Evolutionary conservation across 345 rosid species (phyloP).

Genomic region (Reutealis trisperma): DNA sequence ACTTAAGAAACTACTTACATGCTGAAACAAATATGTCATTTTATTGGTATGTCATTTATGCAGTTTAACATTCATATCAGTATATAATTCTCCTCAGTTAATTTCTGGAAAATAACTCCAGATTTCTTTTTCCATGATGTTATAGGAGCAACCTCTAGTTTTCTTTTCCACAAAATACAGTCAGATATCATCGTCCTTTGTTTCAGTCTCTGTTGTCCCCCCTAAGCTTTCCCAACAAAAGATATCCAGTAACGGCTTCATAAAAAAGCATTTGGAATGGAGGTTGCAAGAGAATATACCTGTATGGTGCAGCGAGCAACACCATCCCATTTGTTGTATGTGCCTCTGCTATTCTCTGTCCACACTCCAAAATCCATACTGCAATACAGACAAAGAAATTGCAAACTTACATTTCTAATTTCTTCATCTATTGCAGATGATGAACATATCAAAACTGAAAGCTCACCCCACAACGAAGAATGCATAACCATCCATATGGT

Average conservation of each 20-base stretch:
- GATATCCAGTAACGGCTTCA: neutral
- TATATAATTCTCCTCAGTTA: neutral
- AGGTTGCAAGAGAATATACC: constrained; percentile 41
- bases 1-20: neutral
- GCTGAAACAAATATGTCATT: neutral
- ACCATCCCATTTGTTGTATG: constrained; percentile 92
- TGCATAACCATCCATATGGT: constrained; percentile 93
- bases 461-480: constrained; percentile 92
- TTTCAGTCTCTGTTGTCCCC: neutral
- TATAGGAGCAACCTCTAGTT: neutral
- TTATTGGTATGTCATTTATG: neutral
- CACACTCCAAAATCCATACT: constrained; percentile 95
- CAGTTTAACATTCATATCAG: neutral
- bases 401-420: constrained; percentile 5
- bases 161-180: neutral
- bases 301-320: constrained; percentile 83
- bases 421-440: constrained; percentile 7
- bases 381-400: constrained; percentile 22
- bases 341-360: constrained; percentile 86
- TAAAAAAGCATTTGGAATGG: constrained; percentile 3
- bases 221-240: neutral
- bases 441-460: constrained; percentile 21
- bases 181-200: neutral
- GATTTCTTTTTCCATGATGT: neutral
- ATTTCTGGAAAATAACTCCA: neutral